Base-by-base conservation (phyloP, 2,329 filamentous ascomycete genomes). In the Karstenula rhodostoma region DNA sequence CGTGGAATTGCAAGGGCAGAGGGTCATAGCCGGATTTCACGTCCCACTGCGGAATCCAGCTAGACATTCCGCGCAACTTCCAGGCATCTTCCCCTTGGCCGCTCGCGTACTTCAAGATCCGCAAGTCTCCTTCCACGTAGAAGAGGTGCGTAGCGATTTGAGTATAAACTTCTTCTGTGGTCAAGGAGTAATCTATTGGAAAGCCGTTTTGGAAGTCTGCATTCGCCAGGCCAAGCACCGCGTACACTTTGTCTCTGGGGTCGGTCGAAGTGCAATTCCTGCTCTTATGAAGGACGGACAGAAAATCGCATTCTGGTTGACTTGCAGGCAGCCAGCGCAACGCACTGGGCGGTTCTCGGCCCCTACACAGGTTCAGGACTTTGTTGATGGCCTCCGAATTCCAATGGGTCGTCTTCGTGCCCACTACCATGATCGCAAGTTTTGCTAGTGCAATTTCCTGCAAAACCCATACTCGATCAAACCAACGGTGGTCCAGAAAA, bases 391-490 rank as follows among this genome's bases (percentile, higher is more conserved):
- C 52, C 2, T 23, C 25, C 29, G 23, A 32, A 4, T 52, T 54
- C 59, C 61, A 61, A 13, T 25, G 55, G 7, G 46, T 22, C 17
- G 56, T 43, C 29, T 53, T 58, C n/a, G 56, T 8, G 1, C 57
- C 59, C 3, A 44, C 51, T 22, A 53, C 48, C n/a, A 66, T 40
- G 1, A 51, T 63, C 1, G 60, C 63, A 7, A 51, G 48, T 37
- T 13, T 22, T n/a, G 64, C 64, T 3, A 68, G 44, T 33, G 68
- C 67, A 32, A 71, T 60, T 29, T 64, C 65, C 52, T 67, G 70
- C 25, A 69, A 52, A 15, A 67, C 62, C 62, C 65, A 68, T 7
- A 70, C 59, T 33, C 65, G 63, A 56, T 57, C 50, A 13, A 61
- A 55, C 59, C 59, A 61, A 27, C 59, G 27, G 25, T n/a, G 25